Conservation (phyloP, 495 filamentous ascomycete genomes). For the Podospora sp. region DNA sequence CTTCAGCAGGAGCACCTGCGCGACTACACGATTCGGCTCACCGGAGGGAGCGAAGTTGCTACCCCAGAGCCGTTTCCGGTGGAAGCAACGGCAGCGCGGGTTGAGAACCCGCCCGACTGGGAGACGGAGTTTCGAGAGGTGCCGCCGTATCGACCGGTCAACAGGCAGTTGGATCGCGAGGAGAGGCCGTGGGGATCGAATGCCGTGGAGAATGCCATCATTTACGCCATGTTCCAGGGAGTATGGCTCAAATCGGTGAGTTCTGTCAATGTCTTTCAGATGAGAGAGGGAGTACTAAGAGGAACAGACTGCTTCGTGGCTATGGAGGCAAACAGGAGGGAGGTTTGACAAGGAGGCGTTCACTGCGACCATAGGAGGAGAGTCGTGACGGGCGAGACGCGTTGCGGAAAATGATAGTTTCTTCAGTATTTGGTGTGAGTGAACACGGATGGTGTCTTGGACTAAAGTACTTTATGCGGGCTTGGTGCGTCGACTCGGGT, state of each 20-base stretch:
- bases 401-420: background rate
- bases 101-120: constrained; percentile 44
- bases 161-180: constrained; percentile 44
- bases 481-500: background rate
- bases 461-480: background rate
- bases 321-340: constrained; percentile 43
- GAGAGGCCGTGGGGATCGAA: constrained; percentile 49
- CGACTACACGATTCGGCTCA: constrained; percentile 54
- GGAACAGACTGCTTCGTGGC: constrained; percentile 21
- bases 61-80: constrained; percentile 5
- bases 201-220: constrained; percentile 47
- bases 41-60: constrained; percentile 31
- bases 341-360: constrained; percentile 48
- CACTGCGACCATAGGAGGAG: constrained; percentile 53
- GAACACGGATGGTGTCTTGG: background rate
- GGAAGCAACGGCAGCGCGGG: constrained; percentile 18
- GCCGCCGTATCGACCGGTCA: constrained; percentile 53
- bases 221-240: constrained; percentile 56
- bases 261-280: constrained; percentile 11
- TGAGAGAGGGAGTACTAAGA: background rate
- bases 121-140: constrained; percentile 51
- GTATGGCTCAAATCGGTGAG: constrained; percentile 57
- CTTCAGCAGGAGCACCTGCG: constrained; percentile 40
- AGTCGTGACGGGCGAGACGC: constrained; percentile 40
- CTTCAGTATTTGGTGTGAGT: constrained; percentile 3